Evolutionary conservation across 257 asterid genomes (phyloP).

Genomic region (Solanum medicagineum): DNA sequence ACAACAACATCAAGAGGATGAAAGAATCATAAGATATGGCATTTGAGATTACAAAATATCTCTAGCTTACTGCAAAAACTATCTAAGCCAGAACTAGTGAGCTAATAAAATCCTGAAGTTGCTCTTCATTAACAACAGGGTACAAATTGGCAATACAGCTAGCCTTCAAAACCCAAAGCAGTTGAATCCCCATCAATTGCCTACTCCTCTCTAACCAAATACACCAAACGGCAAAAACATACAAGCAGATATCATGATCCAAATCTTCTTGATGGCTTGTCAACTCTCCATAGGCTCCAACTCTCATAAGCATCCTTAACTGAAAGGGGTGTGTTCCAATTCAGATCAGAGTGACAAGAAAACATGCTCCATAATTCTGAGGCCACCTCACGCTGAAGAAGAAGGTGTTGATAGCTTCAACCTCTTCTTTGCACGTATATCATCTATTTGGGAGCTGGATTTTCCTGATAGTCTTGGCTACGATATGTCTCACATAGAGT

Average conservation of each 20-base stretch:
- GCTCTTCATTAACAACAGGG: background rate
- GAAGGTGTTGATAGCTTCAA: background rate
- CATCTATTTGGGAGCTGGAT: background rate
- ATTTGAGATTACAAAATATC: background rate
- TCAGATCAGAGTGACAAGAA: background rate
- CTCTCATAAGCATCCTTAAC: background rate
- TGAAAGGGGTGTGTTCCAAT: background rate
- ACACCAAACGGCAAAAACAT: background rate
- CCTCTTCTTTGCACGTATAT: background rate
- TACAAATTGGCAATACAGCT: background rate
- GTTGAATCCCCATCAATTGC: background rate
- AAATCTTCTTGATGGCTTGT: background rate
- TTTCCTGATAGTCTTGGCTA: background rate
- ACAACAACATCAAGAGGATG: background rate
- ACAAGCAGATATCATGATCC: background rate
- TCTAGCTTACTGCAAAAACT: background rate
- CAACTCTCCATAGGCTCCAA: background rate
- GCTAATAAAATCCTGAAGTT: background rate
- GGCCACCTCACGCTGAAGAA: background rate
- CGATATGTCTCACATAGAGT: background rate
- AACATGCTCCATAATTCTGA: background rate
- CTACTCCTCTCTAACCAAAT: background rate
- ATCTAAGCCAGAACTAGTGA: background rate
- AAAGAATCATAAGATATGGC: background rate
- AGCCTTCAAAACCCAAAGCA: background rate